Evolutionary conservation across 306 rosid species (phyloP).

Genomic region (Trifolium pratense): DNA sequence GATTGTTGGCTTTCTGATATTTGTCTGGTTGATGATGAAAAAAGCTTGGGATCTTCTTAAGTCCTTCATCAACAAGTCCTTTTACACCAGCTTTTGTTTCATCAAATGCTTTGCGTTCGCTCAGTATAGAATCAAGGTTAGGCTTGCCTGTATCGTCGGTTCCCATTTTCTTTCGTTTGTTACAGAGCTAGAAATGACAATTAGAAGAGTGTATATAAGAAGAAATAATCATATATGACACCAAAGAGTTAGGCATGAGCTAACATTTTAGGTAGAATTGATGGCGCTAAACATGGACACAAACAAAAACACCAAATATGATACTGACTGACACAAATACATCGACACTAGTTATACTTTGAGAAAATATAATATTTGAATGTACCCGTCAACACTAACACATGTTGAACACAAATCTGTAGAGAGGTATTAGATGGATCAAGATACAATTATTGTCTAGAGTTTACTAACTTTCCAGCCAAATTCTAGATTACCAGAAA

Average conservation of each 20-base stretch:
- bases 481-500: no score
- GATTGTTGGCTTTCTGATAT: constrained; percentile 24
- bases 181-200: neutral
- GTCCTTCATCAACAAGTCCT: constrained; percentile 66
- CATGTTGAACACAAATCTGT: no score
- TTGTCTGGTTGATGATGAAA: constrained; percentile 45
- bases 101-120: constrained; percentile 51
- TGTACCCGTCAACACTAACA: no score
- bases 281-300: no score
- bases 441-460: no score
- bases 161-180: neutral
- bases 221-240: neutral
- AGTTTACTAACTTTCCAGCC: no score
- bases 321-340: no score
- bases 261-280: no score
- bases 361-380: no score
- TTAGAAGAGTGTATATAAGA: neutral
- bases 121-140: neutral
- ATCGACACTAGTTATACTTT: no score
- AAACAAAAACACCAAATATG: no score
- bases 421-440: no score
- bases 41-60: constrained; percentile 53
- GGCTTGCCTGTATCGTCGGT: neutral
- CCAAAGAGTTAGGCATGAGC: neutral
- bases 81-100: constrained; percentile 45